Evolutionary conservation across 352 stramenopile species (phyloP).

Genomic region (Pythium phragmiticola): DNA sequence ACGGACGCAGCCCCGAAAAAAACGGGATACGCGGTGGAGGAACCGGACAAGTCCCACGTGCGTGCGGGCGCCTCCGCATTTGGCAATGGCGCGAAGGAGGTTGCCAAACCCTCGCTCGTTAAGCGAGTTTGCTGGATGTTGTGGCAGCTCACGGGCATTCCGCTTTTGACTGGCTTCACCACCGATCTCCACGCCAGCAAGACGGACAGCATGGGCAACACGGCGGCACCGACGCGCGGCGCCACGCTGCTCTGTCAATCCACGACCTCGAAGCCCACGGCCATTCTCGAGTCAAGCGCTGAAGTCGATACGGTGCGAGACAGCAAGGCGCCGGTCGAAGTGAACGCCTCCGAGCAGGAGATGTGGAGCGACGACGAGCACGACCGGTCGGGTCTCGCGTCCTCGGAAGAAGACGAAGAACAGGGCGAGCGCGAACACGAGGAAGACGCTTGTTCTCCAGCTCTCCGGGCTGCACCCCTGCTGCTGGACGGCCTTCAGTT

Average conservation of each 20-base stretch:
- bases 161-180: constrained; percentile 15
- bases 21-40: constrained; percentile 1
- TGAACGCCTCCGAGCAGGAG: too few relatives aligned
- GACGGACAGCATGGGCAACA: constrained; percentile 26
- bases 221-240: constrained; percentile 10
- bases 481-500: constrained; percentile 59
- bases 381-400: background rate
- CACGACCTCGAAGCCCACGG: background rate
- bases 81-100: background rate
- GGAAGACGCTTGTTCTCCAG: background rate
- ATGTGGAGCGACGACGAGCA: too few relatives aligned
- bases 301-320: constrained; percentile 11
- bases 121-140: background rate
- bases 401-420: constrained; percentile 3
- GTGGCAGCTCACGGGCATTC: constrained; percentile 24
- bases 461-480: constrained; percentile 2
- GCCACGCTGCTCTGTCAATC: background rate
- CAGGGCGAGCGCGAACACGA: background rate
- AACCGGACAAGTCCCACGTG: constrained; percentile 11
- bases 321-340: background rate
- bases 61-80: constrained; percentile 4
- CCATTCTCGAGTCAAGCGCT: background rate
- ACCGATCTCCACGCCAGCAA: background rate
- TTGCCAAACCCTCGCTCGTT: background rate
- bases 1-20: constrained; percentile 3